Percentiles rank a stretch among this genome's conserved stretches.
These are phyloP conservation scores for Typha latifolia DNA, from an alignment of 176 grass and related monocot species.

Conservation along the genomic window DNA sequence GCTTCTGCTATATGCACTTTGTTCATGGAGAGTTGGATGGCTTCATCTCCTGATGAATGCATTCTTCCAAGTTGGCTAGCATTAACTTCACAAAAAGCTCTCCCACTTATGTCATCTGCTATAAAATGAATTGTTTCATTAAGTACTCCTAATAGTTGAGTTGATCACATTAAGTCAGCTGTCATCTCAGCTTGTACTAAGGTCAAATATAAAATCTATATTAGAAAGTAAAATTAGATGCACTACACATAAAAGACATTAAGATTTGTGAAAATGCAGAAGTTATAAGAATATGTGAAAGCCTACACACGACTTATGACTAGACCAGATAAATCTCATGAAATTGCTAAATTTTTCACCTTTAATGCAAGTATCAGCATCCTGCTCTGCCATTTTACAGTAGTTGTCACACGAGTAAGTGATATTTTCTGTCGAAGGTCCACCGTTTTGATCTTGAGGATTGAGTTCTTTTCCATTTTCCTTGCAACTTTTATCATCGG, in stretches of 20 bases:
- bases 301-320: neutral
- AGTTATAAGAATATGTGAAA: neutral
- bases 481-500: conserved; percentile 23
- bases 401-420: conserved; percentile 27
- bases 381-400: conserved; percentile 25
- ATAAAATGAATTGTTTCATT: conserved; percentile 10
- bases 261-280: neutral
- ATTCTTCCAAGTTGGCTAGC: conserved; percentile 10
- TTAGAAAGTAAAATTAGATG: conserved; percentile 7
- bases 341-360: conserved; percentile 17
- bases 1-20: conserved; percentile 11
- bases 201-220: conserved; percentile 19
- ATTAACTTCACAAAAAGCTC: conserved; percentile 27
- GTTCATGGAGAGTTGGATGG: neutral
- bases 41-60: conserved; percentile 17
- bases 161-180: neutral
- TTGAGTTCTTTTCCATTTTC: conserved; percentile 23
- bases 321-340: neutral
- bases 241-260: neutral
- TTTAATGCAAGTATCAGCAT: conserved; percentile 22
- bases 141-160: neutral
- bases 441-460: conserved; percentile 18
- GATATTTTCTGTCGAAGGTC: conserved; percentile 29
- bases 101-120: conserved; percentile 21
- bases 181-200: conserved; percentile 7